Base-by-base conservation (phyloP, 345 rosid genomes). In the Syzygium oleosum region DNA sequence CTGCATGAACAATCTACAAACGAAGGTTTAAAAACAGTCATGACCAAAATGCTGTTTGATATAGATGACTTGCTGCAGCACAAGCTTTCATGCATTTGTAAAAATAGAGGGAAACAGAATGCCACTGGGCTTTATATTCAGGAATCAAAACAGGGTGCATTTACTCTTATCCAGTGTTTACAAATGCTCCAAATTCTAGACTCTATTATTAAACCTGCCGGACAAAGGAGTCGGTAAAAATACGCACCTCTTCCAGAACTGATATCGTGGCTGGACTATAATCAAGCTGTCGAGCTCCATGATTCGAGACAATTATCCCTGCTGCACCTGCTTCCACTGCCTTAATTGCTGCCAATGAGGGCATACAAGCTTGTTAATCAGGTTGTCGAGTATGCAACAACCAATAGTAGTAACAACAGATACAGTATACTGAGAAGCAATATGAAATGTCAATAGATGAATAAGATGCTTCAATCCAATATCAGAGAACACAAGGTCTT, bases 251-350 rank as follows among this genome's bases (percentile, higher is more conserved):
- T 89, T 96, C 97, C 85, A 95, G 92, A 83, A 91, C 95, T 84
- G 92, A 89, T 77, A 96, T 92, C 0, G 97, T 93, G 34, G 98
- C 92, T 6, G 98, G 98, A 58, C 90, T 87, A 83, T 94, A 95
- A 84, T 95, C 95, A 4, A 96, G 95, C 90, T 95, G 98, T 9
- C 98, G 97, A 89, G 88, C 98, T 84, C 97, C 98, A 46, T 96
- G 97, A 88, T 96, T 96, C 3, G 98, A 96, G 90, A 94, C 97
- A 3, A 96, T 87, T 88, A 96, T 94, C 84, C 98, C 98, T 73
- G 92, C 94, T 85, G 89, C 90, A 56, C 98, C 95, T 7, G 89
- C 92, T 91, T 96, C 96, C 89, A 93, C 90, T n/a, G 98, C 97
- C 88, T 94, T 94, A 49, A 90, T 90, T 86, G 97, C 98, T 96